Conservation (phyloP, 1,284 basidiomycete species). For the Cryptococcus sp. region DNA sequence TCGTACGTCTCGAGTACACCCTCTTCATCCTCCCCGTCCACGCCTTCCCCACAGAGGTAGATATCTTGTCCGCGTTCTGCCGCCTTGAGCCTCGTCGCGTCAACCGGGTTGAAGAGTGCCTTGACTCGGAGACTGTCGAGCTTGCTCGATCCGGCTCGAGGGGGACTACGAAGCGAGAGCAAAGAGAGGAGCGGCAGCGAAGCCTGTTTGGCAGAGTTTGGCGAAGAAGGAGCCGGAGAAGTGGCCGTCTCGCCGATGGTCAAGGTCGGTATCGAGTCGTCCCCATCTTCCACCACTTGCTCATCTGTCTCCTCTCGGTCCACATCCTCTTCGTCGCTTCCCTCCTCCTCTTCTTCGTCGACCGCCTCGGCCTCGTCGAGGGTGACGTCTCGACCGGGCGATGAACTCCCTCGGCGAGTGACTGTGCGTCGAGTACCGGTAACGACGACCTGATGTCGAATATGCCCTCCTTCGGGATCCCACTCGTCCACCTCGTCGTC, state of each 20-base stretch:
- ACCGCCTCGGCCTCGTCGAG: not conserved
- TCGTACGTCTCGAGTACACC: conserved; percentile 10
- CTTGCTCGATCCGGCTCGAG: conserved; percentile 3
- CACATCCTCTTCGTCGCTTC: conserved; percentile 6
- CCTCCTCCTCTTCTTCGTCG: conserved; percentile 1
- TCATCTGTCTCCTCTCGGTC: too few species aligned
- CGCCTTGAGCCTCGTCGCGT: conserved; percentile 24
- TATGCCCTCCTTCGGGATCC: conserved; percentile 26
- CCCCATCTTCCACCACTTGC: not conserved
- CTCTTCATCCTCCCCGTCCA: conserved; percentile 10
- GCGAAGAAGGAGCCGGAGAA: conserved; percentile 6
- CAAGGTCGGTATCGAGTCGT: conserved; percentile 2
- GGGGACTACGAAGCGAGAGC: conserved; percentile 24
- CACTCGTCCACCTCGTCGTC: conserved; percentile 37
- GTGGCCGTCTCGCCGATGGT: conserved; percentile 4
- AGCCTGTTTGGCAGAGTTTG: conserved; percentile 6
- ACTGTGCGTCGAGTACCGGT: conserved; percentile 20
- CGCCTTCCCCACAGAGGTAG: conserved; percentile 17
- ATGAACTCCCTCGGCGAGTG: conserved; percentile 7
- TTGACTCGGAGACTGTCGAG: conserved; percentile 28
- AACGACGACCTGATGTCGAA: conserved; percentile 19
- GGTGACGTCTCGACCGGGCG: conserved; percentile 1
- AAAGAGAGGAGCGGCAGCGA: conserved; percentile 15
- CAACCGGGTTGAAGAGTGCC: conserved; percentile 35
- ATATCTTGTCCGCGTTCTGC: conserved; percentile 34